Percentiles rank a stretch among this genome's conserved stretches.
These are phyloP conservation scores for Biscogniauxia sp. DNA, from an alignment of 2,329 filamentous ascomycete species.

Conservation along the genomic window DNA sequence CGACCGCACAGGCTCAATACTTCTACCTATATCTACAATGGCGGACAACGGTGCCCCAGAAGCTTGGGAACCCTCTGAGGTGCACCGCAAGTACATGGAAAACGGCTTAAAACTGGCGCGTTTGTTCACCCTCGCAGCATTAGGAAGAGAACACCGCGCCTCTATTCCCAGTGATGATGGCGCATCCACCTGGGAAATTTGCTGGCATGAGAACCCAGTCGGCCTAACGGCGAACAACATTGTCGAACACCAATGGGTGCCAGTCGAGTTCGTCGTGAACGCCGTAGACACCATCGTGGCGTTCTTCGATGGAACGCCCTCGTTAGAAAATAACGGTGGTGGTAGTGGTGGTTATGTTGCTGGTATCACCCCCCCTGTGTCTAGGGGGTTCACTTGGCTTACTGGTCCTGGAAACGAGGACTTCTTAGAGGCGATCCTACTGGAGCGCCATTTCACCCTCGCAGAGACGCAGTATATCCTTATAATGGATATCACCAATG, in stretches of 20 bases:
- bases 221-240: not conserved
- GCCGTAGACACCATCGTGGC: not conserved
- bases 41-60: no score
- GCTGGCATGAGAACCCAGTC: not conserved
- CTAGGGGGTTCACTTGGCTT: not conserved
- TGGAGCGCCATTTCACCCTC: not conserved
- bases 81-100: not conserved
- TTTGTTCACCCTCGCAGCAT: not conserved
- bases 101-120: not conserved
- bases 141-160: not conserved
- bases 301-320: not conserved
- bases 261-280: not conserved
- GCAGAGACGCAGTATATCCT: not conserved
- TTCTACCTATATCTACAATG: not conserved
- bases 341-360: not conserved
- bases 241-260: not conserved
- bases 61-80: not conserved
- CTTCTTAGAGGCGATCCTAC: not conserved
- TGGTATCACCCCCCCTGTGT: not conserved
- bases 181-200: not conserved
- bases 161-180: not conserved
- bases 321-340: not conserved
- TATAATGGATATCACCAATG: not conserved
- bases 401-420: not conserved
- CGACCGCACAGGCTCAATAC: no score